Evolutionary conservation across 768 basidiomycete species (phyloP).

Genomic region (Kwoniella dendrophila): DNA sequence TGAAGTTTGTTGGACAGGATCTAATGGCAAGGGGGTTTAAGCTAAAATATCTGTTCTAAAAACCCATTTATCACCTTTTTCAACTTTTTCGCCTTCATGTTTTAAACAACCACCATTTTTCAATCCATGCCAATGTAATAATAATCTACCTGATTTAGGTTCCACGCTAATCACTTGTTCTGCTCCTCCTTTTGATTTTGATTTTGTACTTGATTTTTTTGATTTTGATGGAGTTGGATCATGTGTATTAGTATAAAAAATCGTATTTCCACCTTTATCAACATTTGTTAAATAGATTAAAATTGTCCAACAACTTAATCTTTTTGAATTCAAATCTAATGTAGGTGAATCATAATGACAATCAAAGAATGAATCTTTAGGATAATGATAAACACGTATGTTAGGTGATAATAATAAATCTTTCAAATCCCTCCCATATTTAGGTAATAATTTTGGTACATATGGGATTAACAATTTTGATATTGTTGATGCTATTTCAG

Average conservation of each 20-base stretch:
- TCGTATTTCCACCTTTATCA: conserved; percentile 37
- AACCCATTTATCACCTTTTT: conserved; percentile 44
- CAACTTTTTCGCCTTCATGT: conserved; percentile 44
- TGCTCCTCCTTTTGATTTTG: not conserved
- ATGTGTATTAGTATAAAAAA: conserved; percentile 28
- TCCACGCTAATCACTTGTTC: conserved; percentile 27
- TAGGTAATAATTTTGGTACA: conserved; percentile 15
- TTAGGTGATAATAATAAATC: conserved; percentile 29
- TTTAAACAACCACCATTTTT: conserved; percentile 35
- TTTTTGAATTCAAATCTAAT: conserved; percentile 11
- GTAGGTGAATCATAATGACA: conserved; percentile 37
- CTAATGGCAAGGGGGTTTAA: conserved; percentile 15
- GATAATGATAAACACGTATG: conserved; percentile 40
- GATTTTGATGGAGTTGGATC: not conserved
- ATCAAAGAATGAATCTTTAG: conserved; percentile 26
- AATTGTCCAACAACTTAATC: conserved; percentile 36
- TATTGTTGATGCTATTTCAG: conserved; percentile 23
- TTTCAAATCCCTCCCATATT: not conserved
- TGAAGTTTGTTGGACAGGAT: too few relatives aligned
- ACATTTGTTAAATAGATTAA: conserved; percentile 30
- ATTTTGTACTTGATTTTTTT: conserved; percentile 8
- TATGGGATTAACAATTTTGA: conserved; percentile 21
- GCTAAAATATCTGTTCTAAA: conserved; percentile 43
- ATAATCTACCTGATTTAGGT: conserved; percentile 36
- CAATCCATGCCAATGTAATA: conserved; percentile 46